phyloP scores from a whole-genome alignment of 2,329 filamentous ascomycete species.

The Huntiella savannae region DNA sequence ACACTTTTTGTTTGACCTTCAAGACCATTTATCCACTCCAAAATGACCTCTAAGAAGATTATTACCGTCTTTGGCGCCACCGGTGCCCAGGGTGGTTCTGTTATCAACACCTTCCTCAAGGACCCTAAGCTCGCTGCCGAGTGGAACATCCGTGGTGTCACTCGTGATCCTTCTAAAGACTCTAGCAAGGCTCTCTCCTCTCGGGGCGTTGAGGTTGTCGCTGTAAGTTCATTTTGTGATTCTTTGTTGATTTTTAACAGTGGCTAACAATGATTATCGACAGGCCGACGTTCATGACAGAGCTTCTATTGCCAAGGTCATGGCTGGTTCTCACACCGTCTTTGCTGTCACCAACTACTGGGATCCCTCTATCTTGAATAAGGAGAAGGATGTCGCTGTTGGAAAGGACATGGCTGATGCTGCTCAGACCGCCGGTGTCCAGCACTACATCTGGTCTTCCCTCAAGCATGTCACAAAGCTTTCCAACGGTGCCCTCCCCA shows the following conservation, averaged over 20 bases:
- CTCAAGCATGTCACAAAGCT: slow-evolving; percentile 22
- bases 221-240: slow-evolving; percentile 14
- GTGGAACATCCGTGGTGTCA: slow-evolving; percentile 28
- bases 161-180: slow-evolving; percentile 24
- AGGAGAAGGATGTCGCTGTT: slow-evolving; percentile 25
- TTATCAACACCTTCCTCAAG: slow-evolving; percentile 25
- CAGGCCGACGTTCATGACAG: slow-evolving; percentile 17
- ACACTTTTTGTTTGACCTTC: not conserved
- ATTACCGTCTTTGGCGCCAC: slow-evolving; percentile 29
- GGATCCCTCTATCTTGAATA: slow-evolving; percentile 6
- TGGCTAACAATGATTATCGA: not conserved
- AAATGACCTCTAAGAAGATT: slow-evolving; percentile 16
- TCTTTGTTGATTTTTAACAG: not conserved
- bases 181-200: slow-evolving; percentile 21
- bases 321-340: slow-evolving; percentile 25
- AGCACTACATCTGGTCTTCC: slow-evolving; percentile 29
- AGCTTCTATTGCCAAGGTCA: slow-evolving; percentile 21
- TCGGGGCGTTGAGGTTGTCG: slow-evolving; percentile 25
- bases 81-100: slow-evolving; percentile 29
- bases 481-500: slow-evolving; percentile 19
- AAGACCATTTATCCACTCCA: not conserved
- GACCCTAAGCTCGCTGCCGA: slow-evolving; percentile 25
- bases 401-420: slow-evolving; percentile 28
- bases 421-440: slow-evolving; percentile 23
- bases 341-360: slow-evolving; percentile 22